A percentile compares a stretch with the other conserved stretches of the same genome.
These are phyloP conservation scores for Rubia peregrina DNA, from an alignment of 305 asterid species.

Conservation along the genomic window DNA sequence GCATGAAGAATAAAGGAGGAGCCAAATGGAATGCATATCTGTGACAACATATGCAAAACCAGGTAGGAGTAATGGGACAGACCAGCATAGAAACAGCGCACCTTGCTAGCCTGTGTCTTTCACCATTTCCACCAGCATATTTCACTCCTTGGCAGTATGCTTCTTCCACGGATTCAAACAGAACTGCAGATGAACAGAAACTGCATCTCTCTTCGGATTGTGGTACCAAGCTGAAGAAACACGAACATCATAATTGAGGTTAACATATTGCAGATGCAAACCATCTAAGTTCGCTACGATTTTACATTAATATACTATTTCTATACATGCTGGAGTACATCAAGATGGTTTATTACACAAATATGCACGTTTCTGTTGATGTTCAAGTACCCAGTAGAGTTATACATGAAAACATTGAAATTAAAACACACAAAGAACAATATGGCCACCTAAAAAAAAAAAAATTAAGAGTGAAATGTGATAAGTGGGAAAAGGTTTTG, in stretches of 20 bases:
- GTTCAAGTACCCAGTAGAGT: not conserved
- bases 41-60: slow-evolving; percentile 72
- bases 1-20: slow-evolving; percentile 40
- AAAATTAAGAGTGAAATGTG: not conserved
- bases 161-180: slow-evolving; percentile 60
- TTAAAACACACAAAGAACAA: not conserved
- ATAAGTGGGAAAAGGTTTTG: not conserved
- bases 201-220: slow-evolving; percentile 49
- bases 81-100: slow-evolving; percentile 62
- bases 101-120: slow-evolving; percentile 49
- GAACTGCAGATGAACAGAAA: slow-evolving; percentile 63
- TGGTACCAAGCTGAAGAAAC: slow-evolving; percentile 22
- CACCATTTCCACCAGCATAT: slow-evolving; percentile 23
- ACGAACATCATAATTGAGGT: not conserved
- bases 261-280: not conserved
- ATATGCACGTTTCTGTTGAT: not conserved
- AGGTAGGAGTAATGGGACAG: slow-evolving; percentile 53
- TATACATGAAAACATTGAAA: not conserved
- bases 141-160: slow-evolving; percentile 53
- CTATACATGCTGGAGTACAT: not conserved
- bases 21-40: slow-evolving; percentile 44
- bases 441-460: not conserved
- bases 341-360: not conserved
- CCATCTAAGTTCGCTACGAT: not conserved
- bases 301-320: not conserved